Conservation (phyloP, 2,329 filamentous ascomycete genomes). For the Biscogniauxia marginata region DNA sequence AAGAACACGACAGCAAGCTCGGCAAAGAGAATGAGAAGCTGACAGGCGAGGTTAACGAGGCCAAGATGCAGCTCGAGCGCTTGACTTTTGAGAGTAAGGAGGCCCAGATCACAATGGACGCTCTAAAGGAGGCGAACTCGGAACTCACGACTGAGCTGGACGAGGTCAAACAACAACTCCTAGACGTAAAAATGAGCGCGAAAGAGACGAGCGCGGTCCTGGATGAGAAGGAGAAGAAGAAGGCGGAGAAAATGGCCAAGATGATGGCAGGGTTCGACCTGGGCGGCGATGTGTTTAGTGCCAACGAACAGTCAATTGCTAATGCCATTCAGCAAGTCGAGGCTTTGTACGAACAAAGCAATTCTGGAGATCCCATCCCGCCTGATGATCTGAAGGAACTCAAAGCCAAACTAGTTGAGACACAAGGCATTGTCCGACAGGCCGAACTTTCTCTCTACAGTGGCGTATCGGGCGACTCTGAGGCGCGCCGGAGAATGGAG, state of each 20-base stretch:
- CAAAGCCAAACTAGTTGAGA: slow-evolving; percentile 77
- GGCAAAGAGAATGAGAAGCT: slow-evolving; percentile 90
- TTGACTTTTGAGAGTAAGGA: slow-evolving; percentile 96
- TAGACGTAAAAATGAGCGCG: slow-evolving; percentile 94
- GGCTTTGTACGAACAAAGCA: slow-evolving; percentile 71
- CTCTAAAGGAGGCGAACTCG: slow-evolving; percentile 89
- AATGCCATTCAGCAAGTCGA: slow-evolving; percentile 84
- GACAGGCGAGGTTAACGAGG: slow-evolving; percentile 81
- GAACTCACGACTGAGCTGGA: slow-evolving; percentile 91
- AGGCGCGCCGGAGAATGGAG: slow-evolving; percentile 68
- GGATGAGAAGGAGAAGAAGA: slow-evolving; percentile 98
- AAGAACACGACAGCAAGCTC: slow-evolving; percentile 79
- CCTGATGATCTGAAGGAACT: slow-evolving; percentile 79
- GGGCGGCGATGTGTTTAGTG: slow-evolving; percentile 87
- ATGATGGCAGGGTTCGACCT: slow-evolving; percentile 99
- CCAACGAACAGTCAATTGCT: slow-evolving; percentile 83
- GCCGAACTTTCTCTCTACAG: slow-evolving; percentile 84
- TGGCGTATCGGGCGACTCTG: slow-evolving; percentile 60
- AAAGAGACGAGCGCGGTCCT: slow-evolving; percentile 87
- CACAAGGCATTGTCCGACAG: slow-evolving; percentile 88
- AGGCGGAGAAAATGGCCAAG: slow-evolving; percentile 98
- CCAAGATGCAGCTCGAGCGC: slow-evolving; percentile 96
- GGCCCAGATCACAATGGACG: slow-evolving; percentile 95
- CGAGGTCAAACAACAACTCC: slow-evolving; percentile 91
- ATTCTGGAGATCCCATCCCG: slow-evolving; percentile 74